Evolutionary conservation across 2,329 filamentous ascomycete genomes (phyloP), one percentile per base, ranked within the genome.

Genomic region (Hypocreales sp.): DNA sequence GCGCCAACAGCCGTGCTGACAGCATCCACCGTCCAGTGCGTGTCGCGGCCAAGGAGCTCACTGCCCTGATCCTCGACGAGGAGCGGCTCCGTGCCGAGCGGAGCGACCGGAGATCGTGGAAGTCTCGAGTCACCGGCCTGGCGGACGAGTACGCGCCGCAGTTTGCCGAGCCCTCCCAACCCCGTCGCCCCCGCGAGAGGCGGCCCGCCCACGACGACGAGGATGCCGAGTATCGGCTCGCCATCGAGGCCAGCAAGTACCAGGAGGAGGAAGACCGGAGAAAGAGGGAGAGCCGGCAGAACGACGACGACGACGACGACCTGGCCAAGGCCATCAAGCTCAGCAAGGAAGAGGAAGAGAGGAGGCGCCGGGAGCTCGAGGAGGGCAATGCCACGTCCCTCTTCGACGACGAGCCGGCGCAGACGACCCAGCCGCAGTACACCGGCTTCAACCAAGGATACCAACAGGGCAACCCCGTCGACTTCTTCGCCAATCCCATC

Each of bases 401-500:
- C n/a, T 95, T 98, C 43, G 86, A 92, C 41, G 81, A 92, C 40
- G 69, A 71, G 20, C 65, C 74, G 5, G 53, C 62, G 15, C 71
- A 76, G 44, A 41, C 47, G 4, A 37, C 43, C 24, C 78, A 83
- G 41, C 69, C 79, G 20, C 82, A 86, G 54, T 72, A 71, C 22
- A 95, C 86, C 10, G 87, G 84, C 20, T 84, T 83, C 60, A 95
- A 94, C 53, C 86, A 93, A 56, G 87, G 87, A 25, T 98, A 98
- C 46, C 86, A 95, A 58, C 90, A 98, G 56, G 87, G 93, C 48
- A 79, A 79, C 31, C 82, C 83, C 9, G 90, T 98, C 12, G 90
- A 98, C 55, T 95, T 92, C 72, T 90, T 92, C 42, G 90, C 87
- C 32, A 98, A 98, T 51, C 83, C 86, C 9, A 78, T 95, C 44